Percentiles rank a stretch among this genome's conserved stretches.
phyloP scores from a whole-genome alignment of 306 rosid species.

The Vigna mungo region DNA sequence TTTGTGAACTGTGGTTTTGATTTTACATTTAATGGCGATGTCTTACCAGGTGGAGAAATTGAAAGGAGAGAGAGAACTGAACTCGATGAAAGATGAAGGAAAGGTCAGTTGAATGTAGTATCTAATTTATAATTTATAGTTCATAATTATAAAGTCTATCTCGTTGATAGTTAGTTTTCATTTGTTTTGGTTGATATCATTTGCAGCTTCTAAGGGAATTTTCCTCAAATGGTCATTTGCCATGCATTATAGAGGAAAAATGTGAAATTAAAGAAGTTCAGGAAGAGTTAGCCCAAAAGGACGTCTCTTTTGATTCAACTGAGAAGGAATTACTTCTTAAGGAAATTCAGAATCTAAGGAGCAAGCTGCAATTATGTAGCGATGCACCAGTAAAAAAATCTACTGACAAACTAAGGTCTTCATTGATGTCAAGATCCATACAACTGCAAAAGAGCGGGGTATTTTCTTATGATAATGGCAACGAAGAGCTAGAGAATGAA shows the following conservation, averaged over 20 bases:
- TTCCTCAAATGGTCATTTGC: conserved; percentile 44
- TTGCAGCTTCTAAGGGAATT: conserved; percentile 48
- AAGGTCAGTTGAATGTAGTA: conserved; percentile 38
- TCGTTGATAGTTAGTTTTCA: conserved; percentile 20
- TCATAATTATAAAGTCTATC: conserved; percentile 1
- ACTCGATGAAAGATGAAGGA: conserved; percentile 41
- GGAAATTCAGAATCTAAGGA: conserved; percentile 75
- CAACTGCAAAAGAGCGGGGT: conserved; percentile 69
- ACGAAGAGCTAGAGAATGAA: conserved; percentile 82
- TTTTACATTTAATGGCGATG: conserved; percentile 39
- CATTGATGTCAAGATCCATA: conserved; percentile 79
- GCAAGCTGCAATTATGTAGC: conserved; percentile 65
- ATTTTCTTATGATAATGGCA: conserved; percentile 48
- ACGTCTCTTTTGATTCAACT: conserved; percentile 54
- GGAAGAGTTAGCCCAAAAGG: conserved; percentile 56
- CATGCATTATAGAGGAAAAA: conserved; percentile 57
- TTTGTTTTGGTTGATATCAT: conserved; percentile 21
- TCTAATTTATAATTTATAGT: neutral
- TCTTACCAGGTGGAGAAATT: conserved; percentile 61
- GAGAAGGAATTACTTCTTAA: conserved; percentile 89
- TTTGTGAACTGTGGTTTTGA: conserved; percentile 32
- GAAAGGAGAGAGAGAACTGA: conserved; percentile 50
- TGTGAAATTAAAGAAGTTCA: conserved; percentile 77
- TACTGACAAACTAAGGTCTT: conserved; percentile 79
- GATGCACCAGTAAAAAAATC: conserved; percentile 68